Conservation (phyloP, 495 filamentous ascomycete species). For the Aspergillus ostianus region DNA sequence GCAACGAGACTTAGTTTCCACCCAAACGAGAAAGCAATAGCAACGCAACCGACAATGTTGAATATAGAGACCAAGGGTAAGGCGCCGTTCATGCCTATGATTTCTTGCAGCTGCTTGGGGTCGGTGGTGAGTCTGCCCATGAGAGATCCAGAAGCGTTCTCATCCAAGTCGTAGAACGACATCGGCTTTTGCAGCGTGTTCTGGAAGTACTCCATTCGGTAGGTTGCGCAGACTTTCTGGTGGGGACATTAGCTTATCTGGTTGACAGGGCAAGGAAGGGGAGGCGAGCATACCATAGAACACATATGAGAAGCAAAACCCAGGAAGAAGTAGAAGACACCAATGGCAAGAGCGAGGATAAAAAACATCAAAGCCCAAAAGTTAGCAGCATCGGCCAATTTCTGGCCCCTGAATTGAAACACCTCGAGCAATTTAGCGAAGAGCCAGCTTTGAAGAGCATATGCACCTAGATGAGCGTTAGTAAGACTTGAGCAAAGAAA, state of each 20-base stretch:
- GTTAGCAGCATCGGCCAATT: constrained; percentile 35
- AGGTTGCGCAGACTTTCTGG: constrained; percentile 49
- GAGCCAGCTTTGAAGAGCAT: constrained; percentile 35
- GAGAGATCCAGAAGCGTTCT: constrained; percentile 49
- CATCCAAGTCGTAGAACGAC: constrained; percentile 54
- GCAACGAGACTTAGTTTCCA: constrained; percentile 63
- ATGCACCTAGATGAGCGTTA: constrained; percentile 51
- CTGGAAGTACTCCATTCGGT: constrained; percentile 59
- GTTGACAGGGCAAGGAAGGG: neutral
- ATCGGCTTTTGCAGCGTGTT: constrained; percentile 56
- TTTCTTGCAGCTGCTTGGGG: constrained; percentile 60
- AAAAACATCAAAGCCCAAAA: constrained; percentile 71
- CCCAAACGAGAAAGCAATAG: constrained; percentile 56
- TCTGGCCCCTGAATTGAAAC: constrained; percentile 34
- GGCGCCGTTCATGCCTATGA: constrained; percentile 47
- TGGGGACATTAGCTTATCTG: constrained; percentile 13
- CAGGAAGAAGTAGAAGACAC: constrained; percentile 50
- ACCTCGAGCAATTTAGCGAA: constrained; percentile 33
- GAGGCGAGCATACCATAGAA: constrained; percentile 23
- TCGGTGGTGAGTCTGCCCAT: constrained; percentile 54
- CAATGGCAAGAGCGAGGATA: constrained; percentile 50
- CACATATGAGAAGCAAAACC: constrained; percentile 52
- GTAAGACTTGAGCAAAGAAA: neutral
- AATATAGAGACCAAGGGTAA: constrained; percentile 41
- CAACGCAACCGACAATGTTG: constrained; percentile 53